These are phyloP conservation scores for Aphanomyces astaci DNA, from an alignment of 352 stramenopile genomes.

Conservation along the genomic window DNA sequence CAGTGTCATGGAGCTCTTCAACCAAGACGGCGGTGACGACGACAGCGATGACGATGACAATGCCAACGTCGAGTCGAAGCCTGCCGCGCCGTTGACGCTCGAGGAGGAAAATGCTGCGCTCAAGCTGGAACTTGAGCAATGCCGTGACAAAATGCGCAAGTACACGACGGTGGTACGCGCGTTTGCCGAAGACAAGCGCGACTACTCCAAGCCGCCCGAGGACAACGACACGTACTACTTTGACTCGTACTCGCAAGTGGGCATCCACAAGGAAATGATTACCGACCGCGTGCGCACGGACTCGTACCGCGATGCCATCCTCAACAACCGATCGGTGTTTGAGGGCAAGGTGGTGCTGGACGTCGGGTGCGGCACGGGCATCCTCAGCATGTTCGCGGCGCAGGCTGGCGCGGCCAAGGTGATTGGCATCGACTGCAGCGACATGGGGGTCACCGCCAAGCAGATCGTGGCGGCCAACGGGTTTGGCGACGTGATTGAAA, in stretches of 20 bases:
- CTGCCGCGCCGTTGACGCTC: conserved; percentile 27
- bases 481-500: conserved; percentile 83
- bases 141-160: conserved; percentile 62
- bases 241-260: conserved; percentile 97
- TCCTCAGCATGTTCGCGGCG: conserved; percentile 96
- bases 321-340: conserved; percentile 96
- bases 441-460: conserved; percentile 90
- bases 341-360: conserved; percentile 96
- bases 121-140: conserved; percentile 55
- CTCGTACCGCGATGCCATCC: conserved; percentile 96
- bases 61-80: conserved; percentile 20
- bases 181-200: conserved; percentile 51
- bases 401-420: conserved; percentile 86
- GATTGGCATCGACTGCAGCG: conserved; percentile 93
- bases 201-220: conserved; percentile 27
- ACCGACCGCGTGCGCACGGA: conserved; percentile 88
- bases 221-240: conserved; percentile 95
- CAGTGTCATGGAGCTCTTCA: conserved; percentile 59
- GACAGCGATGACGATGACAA: conserved; percentile 27
- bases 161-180: conserved; percentile 64
- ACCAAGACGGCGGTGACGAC: conserved; percentile 44
- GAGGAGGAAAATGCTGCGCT: conserved; percentile 36
- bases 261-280: conserved; percentile 96
- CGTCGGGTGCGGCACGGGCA: conserved; percentile 95
- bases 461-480: conserved; percentile 94